These are phyloP conservation scores for Fusarium continuum DNA, from an alignment of 2,329 filamentous ascomycete genomes.

Conservation along the genomic window DNA sequence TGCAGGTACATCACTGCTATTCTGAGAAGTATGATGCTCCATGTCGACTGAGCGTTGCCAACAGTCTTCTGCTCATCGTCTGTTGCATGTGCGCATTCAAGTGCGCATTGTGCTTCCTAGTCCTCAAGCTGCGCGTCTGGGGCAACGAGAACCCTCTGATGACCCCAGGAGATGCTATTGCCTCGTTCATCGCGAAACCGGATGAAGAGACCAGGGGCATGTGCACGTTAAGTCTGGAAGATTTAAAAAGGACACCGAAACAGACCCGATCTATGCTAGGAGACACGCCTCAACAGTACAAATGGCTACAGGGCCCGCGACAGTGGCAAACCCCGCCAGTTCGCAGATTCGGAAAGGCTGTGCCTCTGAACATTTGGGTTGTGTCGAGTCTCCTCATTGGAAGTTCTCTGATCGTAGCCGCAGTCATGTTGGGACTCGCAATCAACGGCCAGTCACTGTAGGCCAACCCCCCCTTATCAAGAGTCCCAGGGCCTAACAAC, in stretches of 20 bases:
- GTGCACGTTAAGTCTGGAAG: constrained; percentile 13
- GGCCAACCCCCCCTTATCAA: rapidly evolving
- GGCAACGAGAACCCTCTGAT: constrained; percentile 16
- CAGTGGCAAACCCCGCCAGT: constrained; percentile 1
- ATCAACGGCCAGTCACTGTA: constrained; percentile 10
- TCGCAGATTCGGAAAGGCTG: constrained; percentile 8
- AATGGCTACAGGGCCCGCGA: constrained; percentile 6
- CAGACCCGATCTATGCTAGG: background rate
- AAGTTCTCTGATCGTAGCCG: constrained; percentile 4
- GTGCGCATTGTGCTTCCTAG: constrained; percentile 9
- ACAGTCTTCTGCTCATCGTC: constrained; percentile 25
- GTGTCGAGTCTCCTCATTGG: constrained; percentile 21
- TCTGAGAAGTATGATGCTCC: constrained; percentile 19
- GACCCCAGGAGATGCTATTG: constrained; percentile 31
- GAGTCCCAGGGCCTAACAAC: background rate
- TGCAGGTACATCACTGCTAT: constrained; percentile 13
- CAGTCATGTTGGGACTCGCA: constrained; percentile 6
- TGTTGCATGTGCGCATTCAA: constrained; percentile 28
- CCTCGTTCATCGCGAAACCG: constrained; percentile 21
- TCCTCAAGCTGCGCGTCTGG: constrained; percentile 18
- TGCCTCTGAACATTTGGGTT: constrained; percentile 22
- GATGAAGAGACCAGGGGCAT: constrained; percentile 27
- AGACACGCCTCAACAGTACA: background rate
- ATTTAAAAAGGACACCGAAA: background rate
- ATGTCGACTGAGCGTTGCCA: constrained; percentile 19